Percentiles rank a stretch among this genome's conserved stretches.
These are phyloP conservation scores for Symbiodinium natans DNA, from an alignment of 73 alveolate genomes.

Conservation along the genomic window DNA sequence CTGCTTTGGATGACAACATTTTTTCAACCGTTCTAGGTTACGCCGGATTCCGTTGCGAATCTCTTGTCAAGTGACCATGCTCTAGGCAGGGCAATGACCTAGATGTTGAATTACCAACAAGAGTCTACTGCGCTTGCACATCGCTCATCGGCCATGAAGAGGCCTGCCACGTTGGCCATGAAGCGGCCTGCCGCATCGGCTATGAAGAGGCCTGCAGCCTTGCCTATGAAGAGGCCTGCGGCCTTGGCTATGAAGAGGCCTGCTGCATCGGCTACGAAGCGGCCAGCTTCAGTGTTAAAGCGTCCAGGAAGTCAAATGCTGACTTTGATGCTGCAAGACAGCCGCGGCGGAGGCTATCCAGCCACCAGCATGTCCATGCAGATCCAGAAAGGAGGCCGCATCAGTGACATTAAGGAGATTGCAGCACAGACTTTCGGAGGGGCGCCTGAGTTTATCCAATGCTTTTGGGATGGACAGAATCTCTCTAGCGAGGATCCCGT, in stretches of 20 bases:
- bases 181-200: constrained; percentile 9
- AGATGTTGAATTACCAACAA: no score
- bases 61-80: no score
- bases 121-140: not conserved
- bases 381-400: not conserved
- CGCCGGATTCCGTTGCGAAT: no score
- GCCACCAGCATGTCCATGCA: not conserved
- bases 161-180: not conserved
- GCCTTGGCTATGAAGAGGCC: constrained; percentile 4
- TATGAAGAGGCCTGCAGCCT: not conserved
- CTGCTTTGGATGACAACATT: no score
- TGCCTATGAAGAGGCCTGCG: constrained; percentile 2
- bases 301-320: not conserved
- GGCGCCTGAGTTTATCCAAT: not conserved
- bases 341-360: constrained; percentile 21
- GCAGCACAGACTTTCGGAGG: not conserved
- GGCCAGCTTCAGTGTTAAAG: not conserved
- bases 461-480: not conserved
- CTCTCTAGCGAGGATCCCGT: constrained; percentile 6
- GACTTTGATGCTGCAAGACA: not conserved
- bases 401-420: not conserved
- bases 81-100: no score
- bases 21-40: no score
- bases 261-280: not conserved
- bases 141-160: not conserved